Evolutionary conservation across 2,329 filamentous ascomycete species (phyloP).

Genomic region (Celoporthe dispersa): DNA sequence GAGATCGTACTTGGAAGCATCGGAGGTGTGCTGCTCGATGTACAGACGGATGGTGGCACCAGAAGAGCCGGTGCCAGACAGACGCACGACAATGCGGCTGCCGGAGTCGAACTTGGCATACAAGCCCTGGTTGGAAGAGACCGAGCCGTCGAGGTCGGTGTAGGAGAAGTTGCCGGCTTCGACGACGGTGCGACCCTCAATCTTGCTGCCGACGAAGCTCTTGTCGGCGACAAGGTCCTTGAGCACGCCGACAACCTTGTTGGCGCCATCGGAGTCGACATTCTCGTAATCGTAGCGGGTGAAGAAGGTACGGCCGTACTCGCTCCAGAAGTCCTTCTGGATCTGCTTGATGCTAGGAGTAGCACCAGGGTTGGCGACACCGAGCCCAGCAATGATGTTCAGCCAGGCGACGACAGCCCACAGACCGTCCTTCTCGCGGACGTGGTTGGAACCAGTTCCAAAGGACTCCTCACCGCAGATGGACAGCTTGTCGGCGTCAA

Average conservation of each 20-base stretch:
- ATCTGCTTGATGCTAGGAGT: constrained; percentile 94
- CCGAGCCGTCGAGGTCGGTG: constrained; percentile 96
- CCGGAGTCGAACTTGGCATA: constrained; percentile 94
- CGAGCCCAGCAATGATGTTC: constrained; percentile 96
- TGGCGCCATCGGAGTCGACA: constrained; percentile 87
- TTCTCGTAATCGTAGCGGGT: constrained; percentile 98
- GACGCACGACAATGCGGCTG: constrained; percentile 90
- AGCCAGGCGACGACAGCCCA: constrained; percentile 98
- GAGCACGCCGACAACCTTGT: constrained; percentile 85
- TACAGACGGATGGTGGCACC: constrained; percentile 97
- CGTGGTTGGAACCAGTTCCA: constrained; percentile 97
- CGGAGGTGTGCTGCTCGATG: constrained; percentile 91
- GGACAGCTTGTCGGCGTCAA: constrained; percentile 92
- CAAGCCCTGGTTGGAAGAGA: constrained; percentile 93
- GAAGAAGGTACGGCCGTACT: constrained; percentile 97
- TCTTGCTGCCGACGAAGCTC: constrained; percentile 79
- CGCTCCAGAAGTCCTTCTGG: constrained; percentile 95
- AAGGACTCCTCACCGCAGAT: constrained; percentile 99
- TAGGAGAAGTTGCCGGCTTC: constrained; percentile 97
- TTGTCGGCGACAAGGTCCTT: constrained; percentile 75
- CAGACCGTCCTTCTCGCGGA: constrained; percentile 97
- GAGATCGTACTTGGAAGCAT: constrained; percentile 75
- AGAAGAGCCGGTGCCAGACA: constrained; percentile 93
- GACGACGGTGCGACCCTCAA: constrained; percentile 79
- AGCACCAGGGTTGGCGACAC: constrained; percentile 76